Base-by-base conservation (phyloP, 192 early-diverging fungal genomes). In the Mortierella alpina region DNA sequence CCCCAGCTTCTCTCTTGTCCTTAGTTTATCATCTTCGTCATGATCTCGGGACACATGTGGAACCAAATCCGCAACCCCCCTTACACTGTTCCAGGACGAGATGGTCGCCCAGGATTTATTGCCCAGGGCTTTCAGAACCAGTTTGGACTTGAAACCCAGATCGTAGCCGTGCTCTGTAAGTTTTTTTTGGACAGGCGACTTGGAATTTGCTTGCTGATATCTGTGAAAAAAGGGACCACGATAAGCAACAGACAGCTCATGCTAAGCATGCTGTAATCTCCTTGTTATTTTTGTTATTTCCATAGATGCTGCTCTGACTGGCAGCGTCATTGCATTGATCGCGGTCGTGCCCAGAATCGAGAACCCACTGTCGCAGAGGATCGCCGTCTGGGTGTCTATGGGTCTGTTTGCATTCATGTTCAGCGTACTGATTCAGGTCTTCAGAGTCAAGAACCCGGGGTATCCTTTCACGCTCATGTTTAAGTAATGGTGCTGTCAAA, bases 11-110 rank as follows among this genome's bases (percentile, higher is more conserved):
- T 14, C 45, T 48, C 56, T 5, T 56, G 0, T 17, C 15, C 17
- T 2, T 59, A 92, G 90, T 63, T 87, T 17, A 87, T 80, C 23
- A 90, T 92, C 58, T 80, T 93, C 17, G 70, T 91, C 60, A 92
- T 93, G 88, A 92, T 87, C 59, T 92, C 92, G 40, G 94, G 94
- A 56, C 90, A 92, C 66, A 95, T 95, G 94, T 95, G 92, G 92
- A 95, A 95, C 77, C 88, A 90, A 61, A 95, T 95, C 66, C 92
- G 94, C 39, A 84, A 82, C 18, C 88, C 94, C 4, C 92, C 92
- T 50, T 94, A 92, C 64, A 83, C 88, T 12, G 85, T 83, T 23
- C 82, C 87, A 1, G 68, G 67, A 23, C 68, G 82, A 2, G 78
- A 90, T 47, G 91, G 91, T 23, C 75, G 86, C 45, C 73, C 90